phyloP scores from a whole-genome alignment of 257 asterid species.

The Solanum pennellii region DNA sequence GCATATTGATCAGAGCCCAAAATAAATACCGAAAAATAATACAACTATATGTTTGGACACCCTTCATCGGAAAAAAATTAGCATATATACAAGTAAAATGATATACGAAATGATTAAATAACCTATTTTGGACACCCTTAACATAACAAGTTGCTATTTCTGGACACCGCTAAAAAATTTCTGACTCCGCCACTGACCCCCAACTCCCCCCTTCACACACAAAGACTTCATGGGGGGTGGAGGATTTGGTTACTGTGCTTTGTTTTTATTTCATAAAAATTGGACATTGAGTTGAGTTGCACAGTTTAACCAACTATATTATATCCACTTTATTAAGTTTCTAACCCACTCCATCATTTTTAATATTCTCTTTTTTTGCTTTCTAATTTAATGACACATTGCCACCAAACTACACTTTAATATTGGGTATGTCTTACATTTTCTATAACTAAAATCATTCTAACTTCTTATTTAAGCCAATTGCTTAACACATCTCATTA shows the following conservation, averaged over 20 bases:
- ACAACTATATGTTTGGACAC: not conserved
- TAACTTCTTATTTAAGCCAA: not conserved
- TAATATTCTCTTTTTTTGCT: not conserved
- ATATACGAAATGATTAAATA: too few relatives aligned
- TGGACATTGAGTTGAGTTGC: not conserved
- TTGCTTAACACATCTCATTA: not conserved
- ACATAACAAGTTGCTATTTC: too few relatives aligned
- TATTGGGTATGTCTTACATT: not conserved
- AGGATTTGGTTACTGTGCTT: not conserved
- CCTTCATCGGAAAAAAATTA: too few relatives aligned
- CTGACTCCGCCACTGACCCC: too few relatives aligned
- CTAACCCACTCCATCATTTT: slow-evolving; percentile 1
- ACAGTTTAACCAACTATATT: not conserved
- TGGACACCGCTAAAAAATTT: too few relatives aligned
- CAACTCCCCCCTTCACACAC: accelerated
- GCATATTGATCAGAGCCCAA: accelerated
- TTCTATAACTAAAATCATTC: not conserved
- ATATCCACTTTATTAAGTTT: not conserved
- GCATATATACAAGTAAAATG: too few relatives aligned
- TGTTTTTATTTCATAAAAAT: not conserved
- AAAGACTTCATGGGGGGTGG: not conserved
- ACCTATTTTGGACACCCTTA: too few relatives aligned
- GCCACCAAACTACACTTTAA: not conserved
- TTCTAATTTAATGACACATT: not conserved
- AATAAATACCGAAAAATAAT: too few relatives aligned